Base-by-base conservation (phyloP, 2,329 filamentous ascomycete genomes). In the Xylaria multiplex region DNA sequence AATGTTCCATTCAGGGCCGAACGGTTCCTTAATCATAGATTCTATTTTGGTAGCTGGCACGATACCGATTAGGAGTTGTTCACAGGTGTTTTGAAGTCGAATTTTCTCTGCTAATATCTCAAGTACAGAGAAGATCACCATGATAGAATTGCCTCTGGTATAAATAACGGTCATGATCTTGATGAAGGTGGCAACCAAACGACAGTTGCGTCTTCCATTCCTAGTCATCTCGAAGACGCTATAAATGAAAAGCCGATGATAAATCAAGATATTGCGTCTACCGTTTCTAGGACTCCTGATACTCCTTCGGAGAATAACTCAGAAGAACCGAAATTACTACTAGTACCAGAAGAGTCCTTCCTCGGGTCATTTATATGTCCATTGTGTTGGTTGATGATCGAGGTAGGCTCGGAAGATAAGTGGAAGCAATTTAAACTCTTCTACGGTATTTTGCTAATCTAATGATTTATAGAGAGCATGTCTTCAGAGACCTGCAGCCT, bases 401-500 rank as follows among this genome's bases (percentile, higher is more conserved):
- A 57, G 11, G 7, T 52, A 19, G 16, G 14, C 35, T 45, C 45
- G 6, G 27, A 27, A 22, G 27, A 24, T 1, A 32, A 57, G 2
- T 63, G 60, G 53, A 63, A 58, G 60, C 4, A 22, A 42, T 7
- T 35, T 19, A 0, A 2, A 2, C 22, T 54, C 11, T 16, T 16
- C 6, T 30, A 4, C 16, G 14, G 37, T 16, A 2, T 19, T 2
- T 6, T 8, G 1, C 24, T 16, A 43, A 48, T 9, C 27, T 57
- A 46, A 60, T 42, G 14, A 8, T 16, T 32, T 9, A 42, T 9
- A 59, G 55, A 24, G 59, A 59, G 19, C 61, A 64, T 22, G 40
- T 64, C 14, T 54, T 53, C 19, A 52, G 53, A 30, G 54, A 64
- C n/a, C 40, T 53, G 11, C 46, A 64, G n/a, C 55, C 61, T 35